phyloP scores from a whole-genome alignment of 805 yeast genomes.

The Yamadazyma nakazawae region DNA sequence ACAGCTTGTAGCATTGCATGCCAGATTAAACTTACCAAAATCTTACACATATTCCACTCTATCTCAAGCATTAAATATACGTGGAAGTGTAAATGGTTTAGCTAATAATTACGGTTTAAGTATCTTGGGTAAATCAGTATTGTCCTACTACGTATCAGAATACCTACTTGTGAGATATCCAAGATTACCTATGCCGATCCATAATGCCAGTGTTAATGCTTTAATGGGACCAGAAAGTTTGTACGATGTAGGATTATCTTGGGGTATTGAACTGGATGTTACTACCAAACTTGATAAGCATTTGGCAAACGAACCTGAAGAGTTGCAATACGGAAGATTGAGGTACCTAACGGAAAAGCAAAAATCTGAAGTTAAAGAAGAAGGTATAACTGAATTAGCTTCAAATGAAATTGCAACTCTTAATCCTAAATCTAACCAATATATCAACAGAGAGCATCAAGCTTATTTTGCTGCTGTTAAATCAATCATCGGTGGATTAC shows the following conservation, averaged over 20 bases:
- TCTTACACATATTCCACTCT: slow-evolving; percentile 60
- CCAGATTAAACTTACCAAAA: slow-evolving; percentile 65
- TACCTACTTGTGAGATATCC: slow-evolving; percentile 76
- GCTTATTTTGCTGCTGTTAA: slow-evolving; percentile 72
- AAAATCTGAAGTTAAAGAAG: slow-evolving; percentile 33
- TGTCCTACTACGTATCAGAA: slow-evolving; percentile 74
- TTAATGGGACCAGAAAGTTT: slow-evolving; percentile 68
- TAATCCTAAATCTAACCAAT: slow-evolving; percentile 15
- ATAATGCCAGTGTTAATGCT: slow-evolving; percentile 72
- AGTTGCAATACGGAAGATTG: slow-evolving; percentile 66
- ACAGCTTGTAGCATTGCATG: slow-evolving; percentile 71
- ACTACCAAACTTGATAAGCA: slow-evolving; percentile 61
- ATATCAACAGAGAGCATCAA: slow-evolving; percentile 35
- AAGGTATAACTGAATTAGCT: slow-evolving; percentile 48
- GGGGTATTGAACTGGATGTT: slow-evolving; percentile 88
- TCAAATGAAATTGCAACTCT: slow-evolving; percentile 21
- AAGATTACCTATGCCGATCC: slow-evolving; percentile 77
- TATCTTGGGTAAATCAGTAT: slow-evolving; percentile 75
- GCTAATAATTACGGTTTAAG: slow-evolving; percentile 77
- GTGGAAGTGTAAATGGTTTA: slow-evolving; percentile 36
- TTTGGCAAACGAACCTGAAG: slow-evolving; percentile 64
- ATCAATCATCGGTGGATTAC: slow-evolving; percentile 78
- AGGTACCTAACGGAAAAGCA: slow-evolving; percentile 42
- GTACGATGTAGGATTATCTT: slow-evolving; percentile 61
- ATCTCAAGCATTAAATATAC: slow-evolving; percentile 76